phyloP scores from a whole-genome alignment of 73 alveolate species.

The Paraurostyla sp. region DNA sequence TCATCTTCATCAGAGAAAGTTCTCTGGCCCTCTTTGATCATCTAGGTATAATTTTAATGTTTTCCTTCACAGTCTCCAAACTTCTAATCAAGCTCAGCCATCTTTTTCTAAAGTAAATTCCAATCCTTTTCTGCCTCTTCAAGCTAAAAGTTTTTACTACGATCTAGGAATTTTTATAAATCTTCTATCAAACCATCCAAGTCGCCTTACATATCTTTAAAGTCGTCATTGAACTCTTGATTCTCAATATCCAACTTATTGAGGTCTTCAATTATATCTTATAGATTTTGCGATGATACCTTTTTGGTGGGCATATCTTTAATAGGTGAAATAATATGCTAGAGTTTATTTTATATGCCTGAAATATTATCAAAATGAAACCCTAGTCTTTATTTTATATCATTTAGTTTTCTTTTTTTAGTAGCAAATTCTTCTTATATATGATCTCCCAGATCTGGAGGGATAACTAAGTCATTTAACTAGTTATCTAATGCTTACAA shows the following conservation, averaged over 20 bases:
- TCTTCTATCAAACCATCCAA: neutral
- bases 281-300: neutral
- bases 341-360: neutral
- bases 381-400: neutral
- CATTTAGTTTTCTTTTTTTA: neutral
- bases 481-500: neutral
- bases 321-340: neutral
- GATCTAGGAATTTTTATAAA: neutral
- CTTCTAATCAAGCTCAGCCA: neutral
- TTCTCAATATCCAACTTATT: neutral
- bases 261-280: neutral
- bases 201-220: neutral
- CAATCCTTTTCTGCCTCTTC: conserved; percentile 23
- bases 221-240: neutral
- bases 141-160: neutral
- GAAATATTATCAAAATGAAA: neutral
- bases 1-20: conserved; percentile 26
- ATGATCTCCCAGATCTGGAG: neutral
- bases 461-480: neutral
- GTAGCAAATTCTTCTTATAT: neutral
- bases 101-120: neutral
- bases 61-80: neutral
- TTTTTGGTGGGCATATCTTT: neutral
- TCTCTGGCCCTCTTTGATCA: conserved; percentile 1
- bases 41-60: neutral